Base-by-base conservation (phyloP, 2,329 filamentous ascomycete genomes). In the Fusarium sp. region DNA sequence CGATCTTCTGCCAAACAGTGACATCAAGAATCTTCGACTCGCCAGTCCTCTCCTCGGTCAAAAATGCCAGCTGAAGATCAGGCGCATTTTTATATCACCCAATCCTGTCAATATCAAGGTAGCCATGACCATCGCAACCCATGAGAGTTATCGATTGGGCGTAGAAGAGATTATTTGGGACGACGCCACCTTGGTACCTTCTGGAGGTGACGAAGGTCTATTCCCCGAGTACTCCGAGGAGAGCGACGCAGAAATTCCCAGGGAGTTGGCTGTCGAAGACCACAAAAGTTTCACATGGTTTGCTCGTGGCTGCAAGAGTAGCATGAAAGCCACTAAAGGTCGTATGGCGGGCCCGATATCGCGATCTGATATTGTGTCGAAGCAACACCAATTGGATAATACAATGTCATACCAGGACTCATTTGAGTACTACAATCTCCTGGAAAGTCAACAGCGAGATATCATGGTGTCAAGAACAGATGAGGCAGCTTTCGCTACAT, bases 71-170 rank as follows among this genome's bases (percentile, higher is more conserved):
- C 24, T 45, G 13, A 12, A 45, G 6, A 45, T 45, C 24, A 28
- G 6, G 15, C 18, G 24, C 8, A 26, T 28, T 45, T 45, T 45
- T 15, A 45, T 45, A 3, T 28, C 42, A 5, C 26, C 26, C 6
- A 3, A 28, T 22, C 24, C 26, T 45, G 1, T 15, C 6, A 45
- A 45, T 22, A 10, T 45, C 2, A 0, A 15, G 6, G 26, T 28
- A 28, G 26, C 20, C 18, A 0, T 4, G 6, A 0, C 8, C 5
- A 28, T 45, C 28, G 13, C 44, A 2, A 22, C 26, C 3, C 2
- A 28, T 5, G 26, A 22, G 26, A 11, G 0, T 6, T 28, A 45
- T 22, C 20, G 18, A 28, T 0, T 22, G 8, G 5, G 24, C 0
- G 42, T 28, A 45, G 42, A 45, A 22, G 26, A 45, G 6, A 28